Evolutionary conservation across 1,284 basidiomycete genomes (phyloP), one percentile per base, ranked within the genome.

Genomic region (Trichosporon sp.): DNA sequence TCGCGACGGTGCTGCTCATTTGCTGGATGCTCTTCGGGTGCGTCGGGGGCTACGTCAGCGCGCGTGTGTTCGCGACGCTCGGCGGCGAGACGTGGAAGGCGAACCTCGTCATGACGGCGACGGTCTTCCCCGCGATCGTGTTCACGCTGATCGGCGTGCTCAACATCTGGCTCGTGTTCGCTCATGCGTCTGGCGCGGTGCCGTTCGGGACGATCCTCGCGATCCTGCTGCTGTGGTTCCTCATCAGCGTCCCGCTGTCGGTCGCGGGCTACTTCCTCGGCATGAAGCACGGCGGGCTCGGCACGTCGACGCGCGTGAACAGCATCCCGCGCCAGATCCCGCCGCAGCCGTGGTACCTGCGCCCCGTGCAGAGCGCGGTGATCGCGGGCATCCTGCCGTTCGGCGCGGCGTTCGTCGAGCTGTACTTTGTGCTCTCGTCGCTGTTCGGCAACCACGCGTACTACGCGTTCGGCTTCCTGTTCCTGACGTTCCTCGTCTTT

Each of bases 1-100:
- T 99, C 12, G 93, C 93, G 0, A 98, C 95, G 1, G 92, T 98
- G 60, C 95, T 99, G 90, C 91, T 98, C 85, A 89, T 98, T 25
- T 93, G 90, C 78, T 98, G 94, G 93, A 93, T 94, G 0, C 86
- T 98, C 73, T 98, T 98, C 77, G 93, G 94, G 73, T 92, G 92
- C 65, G 86, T 98, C 66, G 90, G 92, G 18, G 96, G 96, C 35
- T 98, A 97, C 82, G 86, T 93, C 69, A 95, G 94, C 0, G 91
- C 90, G 63, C 87, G 95, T 31, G 85, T 92, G 3, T 98, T 95
- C 79, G 86, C 88, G 11, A 91, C 93, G 7, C 83, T 98, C 18
- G 92, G 92, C 13, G 96, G 96, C 11, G 86, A 87, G 21, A 86
- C 92, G 72, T 91, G 89, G 81, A 88, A 90, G 78, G 91, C 91